A percentile compares a stretch with the other conserved stretches of the same genome.
Conservation (phyloP, 345 rosid species). For the Corchorus olitorius region DNA sequence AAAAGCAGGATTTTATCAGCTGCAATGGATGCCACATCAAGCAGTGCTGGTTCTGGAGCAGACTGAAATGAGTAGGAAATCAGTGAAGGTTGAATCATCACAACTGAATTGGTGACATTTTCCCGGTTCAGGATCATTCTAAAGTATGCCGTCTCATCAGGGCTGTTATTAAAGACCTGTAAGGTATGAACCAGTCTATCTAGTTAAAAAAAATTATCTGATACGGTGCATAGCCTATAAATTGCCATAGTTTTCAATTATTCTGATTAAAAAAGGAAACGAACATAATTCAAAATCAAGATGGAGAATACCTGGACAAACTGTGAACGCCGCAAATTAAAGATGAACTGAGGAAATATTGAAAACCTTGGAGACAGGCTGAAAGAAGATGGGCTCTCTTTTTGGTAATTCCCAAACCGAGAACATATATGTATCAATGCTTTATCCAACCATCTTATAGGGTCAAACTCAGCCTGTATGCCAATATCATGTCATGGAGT, state of each 20-base stretch:
- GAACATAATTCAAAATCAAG: slow-evolving; percentile 1
- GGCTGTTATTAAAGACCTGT: slow-evolving; percentile 98
- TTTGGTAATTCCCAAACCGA: slow-evolving; percentile 84
- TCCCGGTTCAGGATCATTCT: slow-evolving; percentile 88
- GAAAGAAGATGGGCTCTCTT: slow-evolving; percentile 80
- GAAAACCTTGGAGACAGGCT: slow-evolving; percentile 78
- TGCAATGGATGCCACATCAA: slow-evolving; percentile 87
- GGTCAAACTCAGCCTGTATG: slow-evolving; percentile 82
- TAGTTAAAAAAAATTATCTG: slow-evolving; percentile 20
- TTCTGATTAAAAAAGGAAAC: neutral
- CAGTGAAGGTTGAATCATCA: slow-evolving; percentile 97
- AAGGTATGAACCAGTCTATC: slow-evolving; percentile 23
- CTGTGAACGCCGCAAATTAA: slow-evolving; percentile 94
- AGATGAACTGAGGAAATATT: slow-evolving; percentile 85
- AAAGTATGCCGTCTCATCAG: slow-evolving; percentile 95
- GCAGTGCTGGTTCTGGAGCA: slow-evolving; percentile 80
- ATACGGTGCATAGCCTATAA: neutral
- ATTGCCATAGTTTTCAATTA: neutral
- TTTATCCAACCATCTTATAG: slow-evolving; percentile 94
- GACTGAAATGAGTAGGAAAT: slow-evolving; percentile 91
- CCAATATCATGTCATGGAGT: slow-evolving; percentile 24
- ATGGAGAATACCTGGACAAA: slow-evolving; percentile 76
- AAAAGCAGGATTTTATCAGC: slow-evolving; percentile 85
- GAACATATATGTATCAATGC: slow-evolving; percentile 82
- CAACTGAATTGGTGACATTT: slow-evolving; percentile 84